Evolutionary conservation across 305 asterid genomes (phyloP), one percentile per base, ranked within the genome.

Genomic region (Lippia alba): DNA sequence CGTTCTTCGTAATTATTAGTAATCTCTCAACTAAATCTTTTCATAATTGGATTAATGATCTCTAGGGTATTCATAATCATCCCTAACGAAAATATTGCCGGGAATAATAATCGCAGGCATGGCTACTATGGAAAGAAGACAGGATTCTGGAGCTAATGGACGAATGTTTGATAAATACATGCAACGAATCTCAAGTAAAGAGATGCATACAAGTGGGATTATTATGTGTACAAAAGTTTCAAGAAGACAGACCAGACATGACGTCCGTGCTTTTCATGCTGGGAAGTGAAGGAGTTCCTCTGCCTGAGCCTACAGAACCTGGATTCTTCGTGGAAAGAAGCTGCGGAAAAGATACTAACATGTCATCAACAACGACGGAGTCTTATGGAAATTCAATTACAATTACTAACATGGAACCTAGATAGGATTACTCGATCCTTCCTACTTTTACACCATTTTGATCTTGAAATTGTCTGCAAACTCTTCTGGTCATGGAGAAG

Each of bases 141-240:
- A 72, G 44, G 36, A 33, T 74, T 11, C 1, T 75, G 58, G 78
- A 77, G 74, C 55, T 77, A 41, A 72, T 77, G 64, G 85, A 83
- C 40, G 71, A 32, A 15, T 60, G 66, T 61, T 50, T 80, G 60
- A 60, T 11, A 10, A 59, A 75, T 7, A 53, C 79, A 2, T 74
- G 30, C 0, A 54, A 41, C 3, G 78, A 71, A 57, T 57, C 74
- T 17, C 70, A 78, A 77, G 79, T 83, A 15, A 65, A 68, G 48
- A 76, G 85, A 65, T 83, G 85, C 48, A 24, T 81, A 14, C 82
- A 81, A 1, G 79, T 81, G 2, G 86, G 76, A 1, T 66, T 84
- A 32, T 48, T 84, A 41, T 84, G 88, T 12, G 76, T 81, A 20
- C 82, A 78, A 56, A 63, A 70, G 39, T 15, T 54, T n/a, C 54